A percentile compares a stretch with the other conserved stretches of the same genome.
phyloP scores from a whole-genome alignment of 163 green algal species.

The Chloromonas sp. region DNA sequence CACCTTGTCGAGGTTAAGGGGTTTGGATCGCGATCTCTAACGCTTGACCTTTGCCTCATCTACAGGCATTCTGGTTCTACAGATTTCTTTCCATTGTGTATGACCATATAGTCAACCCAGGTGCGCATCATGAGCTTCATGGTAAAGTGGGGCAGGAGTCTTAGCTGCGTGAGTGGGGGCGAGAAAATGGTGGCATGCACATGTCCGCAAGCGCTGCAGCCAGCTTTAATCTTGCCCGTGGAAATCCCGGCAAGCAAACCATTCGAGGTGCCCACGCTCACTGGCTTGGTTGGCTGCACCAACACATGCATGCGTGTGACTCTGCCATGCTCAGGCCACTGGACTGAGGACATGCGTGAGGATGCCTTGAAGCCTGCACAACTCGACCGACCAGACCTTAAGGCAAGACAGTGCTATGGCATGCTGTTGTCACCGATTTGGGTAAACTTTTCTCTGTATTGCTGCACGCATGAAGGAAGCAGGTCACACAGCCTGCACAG shows the following conservation, averaged over 20 bases:
- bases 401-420: slow-evolving; percentile 29
- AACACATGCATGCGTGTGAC: too few species aligned
- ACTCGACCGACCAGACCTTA: slow-evolving; percentile 65
- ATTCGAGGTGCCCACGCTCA: too few species aligned
- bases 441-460: too few species aligned
- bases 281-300: too few species aligned
- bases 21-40: too few species aligned
- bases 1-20: too few species aligned
- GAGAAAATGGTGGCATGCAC: too few species aligned
- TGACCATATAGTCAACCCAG: slow-evolving; percentile 27
- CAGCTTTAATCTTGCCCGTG: too few species aligned
- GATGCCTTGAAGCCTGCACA: slow-evolving; percentile 77
- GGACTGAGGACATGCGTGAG: slow-evolving; percentile 88
- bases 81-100: slow-evolving; percentile 71
- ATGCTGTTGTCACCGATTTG: not conserved
- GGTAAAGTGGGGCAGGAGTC: not conserved
- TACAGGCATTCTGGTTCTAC: slow-evolving; percentile 71
- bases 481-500: too few species aligned
- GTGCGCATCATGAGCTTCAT: not conserved
- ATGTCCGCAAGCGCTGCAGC: too few species aligned
- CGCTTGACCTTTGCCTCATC: not conserved
- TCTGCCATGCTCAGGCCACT: slow-evolving; percentile 63
- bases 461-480: too few species aligned
- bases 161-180: not conserved
- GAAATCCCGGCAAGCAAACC: too few species aligned